phyloP scores from a whole-genome alignment of 352 stramenopile species.

The Phytophthora cactorum region DNA sequence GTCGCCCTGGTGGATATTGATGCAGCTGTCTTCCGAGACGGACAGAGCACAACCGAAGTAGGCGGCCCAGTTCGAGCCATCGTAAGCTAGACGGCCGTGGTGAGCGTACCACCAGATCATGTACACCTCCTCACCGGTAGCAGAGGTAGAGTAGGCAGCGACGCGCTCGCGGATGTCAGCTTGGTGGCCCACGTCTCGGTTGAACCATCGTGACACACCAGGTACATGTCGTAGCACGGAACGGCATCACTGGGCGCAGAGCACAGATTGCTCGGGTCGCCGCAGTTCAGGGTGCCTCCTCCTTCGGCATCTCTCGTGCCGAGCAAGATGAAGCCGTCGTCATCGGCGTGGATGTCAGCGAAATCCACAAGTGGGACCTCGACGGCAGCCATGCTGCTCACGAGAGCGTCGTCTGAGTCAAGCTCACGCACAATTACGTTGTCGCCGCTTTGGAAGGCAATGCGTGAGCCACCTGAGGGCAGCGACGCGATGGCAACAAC shows the following conservation, averaged over 20 bases:
- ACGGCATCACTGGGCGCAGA: slow-evolving; percentile 38
- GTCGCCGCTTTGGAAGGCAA: slow-evolving; percentile 59
- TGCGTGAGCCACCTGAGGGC: slow-evolving; percentile 23
- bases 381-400: slow-evolving; percentile 34
- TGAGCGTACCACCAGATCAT: slow-evolving; percentile 82
- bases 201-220: slow-evolving; percentile 55
- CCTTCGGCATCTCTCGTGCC: slow-evolving; percentile 54
- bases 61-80: slow-evolving; percentile 63
- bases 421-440: slow-evolving; percentile 55
- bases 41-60: slow-evolving; percentile 56
- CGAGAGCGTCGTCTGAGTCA: slow-evolving; percentile 53
- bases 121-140: slow-evolving; percentile 44
- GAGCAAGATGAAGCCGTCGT: slow-evolving; percentile 61
- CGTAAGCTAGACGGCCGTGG: slow-evolving; percentile 63
- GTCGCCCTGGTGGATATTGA: slow-evolving; percentile 74
- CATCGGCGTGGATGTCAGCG: slow-evolving; percentile 60
- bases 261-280: slow-evolving; percentile 60
- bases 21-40: slow-evolving; percentile 45
- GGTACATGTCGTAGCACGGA: slow-evolving; percentile 74
- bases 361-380: slow-evolving; percentile 56
- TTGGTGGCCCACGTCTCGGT: slow-evolving; percentile 66
- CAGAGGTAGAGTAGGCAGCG: slow-evolving; percentile 55
- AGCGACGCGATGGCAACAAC: slow-evolving; percentile 47
- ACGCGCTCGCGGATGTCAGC: slow-evolving; percentile 55
- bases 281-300: slow-evolving; percentile 60